Evolutionary conservation across 129 eudicot genomes (phyloP).

Genomic region (Flaveria trinervia): DNA sequence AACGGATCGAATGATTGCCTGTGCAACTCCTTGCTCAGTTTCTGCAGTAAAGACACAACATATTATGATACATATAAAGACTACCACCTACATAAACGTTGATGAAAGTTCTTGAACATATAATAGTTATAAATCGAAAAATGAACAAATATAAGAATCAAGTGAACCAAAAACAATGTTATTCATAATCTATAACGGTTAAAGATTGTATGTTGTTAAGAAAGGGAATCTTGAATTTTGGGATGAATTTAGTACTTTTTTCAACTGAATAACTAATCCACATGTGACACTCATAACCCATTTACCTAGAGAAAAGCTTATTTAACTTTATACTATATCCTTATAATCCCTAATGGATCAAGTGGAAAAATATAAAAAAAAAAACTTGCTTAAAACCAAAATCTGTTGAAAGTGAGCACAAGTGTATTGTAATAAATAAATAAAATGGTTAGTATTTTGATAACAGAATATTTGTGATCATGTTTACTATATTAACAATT

Average conservation of each 20-base stretch:
- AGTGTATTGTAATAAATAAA: neutral
- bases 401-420: neutral
- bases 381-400: neutral
- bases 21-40: slow-evolving; percentile 39
- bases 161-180: neutral
- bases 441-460: neutral
- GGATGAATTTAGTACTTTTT: neutral
- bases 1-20: slow-evolving; percentile 33
- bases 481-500: too few species aligned
- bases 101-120: too few species aligned
- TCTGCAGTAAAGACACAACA: slow-evolving; percentile 19
- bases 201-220: neutral
- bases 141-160: neutral
- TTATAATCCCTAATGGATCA: neutral
- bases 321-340: neutral
- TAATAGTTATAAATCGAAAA: neutral
- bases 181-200: neutral
- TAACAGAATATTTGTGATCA: too few species aligned
- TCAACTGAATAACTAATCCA: neutral
- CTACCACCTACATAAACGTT: too few species aligned
- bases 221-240: neutral
- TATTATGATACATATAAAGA: neutral
- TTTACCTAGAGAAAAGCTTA: neutral
- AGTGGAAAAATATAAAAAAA: neutral
- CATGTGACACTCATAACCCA: neutral